These are phyloP conservation scores for Aureobasidium musti DNA, from an alignment of 2,329 filamentous ascomycete species.

Conservation along the genomic window DNA sequence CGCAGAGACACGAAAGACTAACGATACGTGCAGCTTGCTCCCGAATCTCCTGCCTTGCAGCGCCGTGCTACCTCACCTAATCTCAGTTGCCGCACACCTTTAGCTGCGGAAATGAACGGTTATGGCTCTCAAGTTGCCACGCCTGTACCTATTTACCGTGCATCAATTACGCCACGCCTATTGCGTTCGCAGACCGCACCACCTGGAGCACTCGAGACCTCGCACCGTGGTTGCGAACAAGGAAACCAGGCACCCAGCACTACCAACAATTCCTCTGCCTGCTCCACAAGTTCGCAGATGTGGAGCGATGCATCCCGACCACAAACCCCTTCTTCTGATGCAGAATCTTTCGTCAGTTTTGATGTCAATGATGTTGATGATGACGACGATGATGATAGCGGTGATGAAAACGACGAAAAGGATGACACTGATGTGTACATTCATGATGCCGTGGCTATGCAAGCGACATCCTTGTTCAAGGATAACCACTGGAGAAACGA, in stretches of 20 bases:
- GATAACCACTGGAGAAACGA: constrained; percentile 20
- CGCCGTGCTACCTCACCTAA: constrained; percentile 26
- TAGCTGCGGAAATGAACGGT: constrained; percentile 16
- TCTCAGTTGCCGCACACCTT: constrained; percentile 13
- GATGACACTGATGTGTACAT: constrained; percentile 3
- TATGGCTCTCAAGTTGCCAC: constrained; percentile 19
- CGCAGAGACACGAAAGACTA: neutral
- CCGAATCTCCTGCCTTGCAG: constrained; percentile 14
- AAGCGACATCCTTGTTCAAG: constrained; percentile 7
- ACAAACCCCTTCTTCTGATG: constrained; percentile 34
- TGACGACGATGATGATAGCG: constrained; percentile 17
- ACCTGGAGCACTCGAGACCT: constrained; percentile 30
- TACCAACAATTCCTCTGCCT: constrained; percentile 28
- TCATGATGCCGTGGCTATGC: constrained; percentile 14
- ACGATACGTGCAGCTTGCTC: constrained; percentile 21
- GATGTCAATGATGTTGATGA: constrained; percentile 27
- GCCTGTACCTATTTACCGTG: constrained; percentile 30
- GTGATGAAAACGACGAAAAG: constrained; percentile 3
- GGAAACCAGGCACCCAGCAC: constrained; percentile 17
- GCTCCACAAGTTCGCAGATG: constrained; percentile 32
- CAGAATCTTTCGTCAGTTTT: constrained; percentile 30
- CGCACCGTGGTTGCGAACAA: constrained; percentile 31
- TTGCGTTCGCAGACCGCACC: constrained; percentile 38
- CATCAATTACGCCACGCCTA: constrained; percentile 32
- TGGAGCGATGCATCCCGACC: constrained; percentile 38